A percentile compares a stretch with the other conserved stretches of the same genome.
phyloP scores from a whole-genome alignment of 1,284 basidiomycete species.

The Leccinum colubrinum region DNA sequence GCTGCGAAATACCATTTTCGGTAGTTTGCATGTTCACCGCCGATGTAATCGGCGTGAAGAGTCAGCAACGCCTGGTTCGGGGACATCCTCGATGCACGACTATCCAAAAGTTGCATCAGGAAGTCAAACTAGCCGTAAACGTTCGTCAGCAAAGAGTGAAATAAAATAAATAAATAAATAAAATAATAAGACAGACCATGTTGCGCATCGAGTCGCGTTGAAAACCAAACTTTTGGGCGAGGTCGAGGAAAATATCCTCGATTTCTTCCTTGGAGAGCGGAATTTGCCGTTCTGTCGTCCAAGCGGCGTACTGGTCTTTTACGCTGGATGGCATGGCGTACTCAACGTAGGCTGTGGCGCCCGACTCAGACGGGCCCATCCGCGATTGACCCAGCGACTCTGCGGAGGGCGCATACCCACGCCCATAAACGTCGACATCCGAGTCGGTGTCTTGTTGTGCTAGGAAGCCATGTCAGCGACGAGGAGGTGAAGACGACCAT shows the following conservation, averaged over 20 bases:
- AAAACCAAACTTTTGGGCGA: conserved; percentile 99
- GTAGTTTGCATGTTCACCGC: conserved; percentile 95
- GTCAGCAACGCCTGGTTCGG: conserved; percentile 94
- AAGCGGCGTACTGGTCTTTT: conserved; percentile 88
- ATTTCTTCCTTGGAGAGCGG: conserved; percentile 99
- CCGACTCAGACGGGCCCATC: conserved; percentile 59
- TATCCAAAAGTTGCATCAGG: conserved; percentile 97
- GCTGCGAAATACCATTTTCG: conserved; percentile 99
- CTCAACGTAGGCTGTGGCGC: conserved; percentile 58
- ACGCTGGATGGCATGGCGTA: conserved; percentile 45
- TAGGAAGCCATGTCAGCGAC: conserved; percentile 27
- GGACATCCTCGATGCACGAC: conserved; percentile 95
- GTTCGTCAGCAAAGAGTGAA: conserved; percentile 11
- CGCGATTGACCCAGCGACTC: conserved; percentile 66
- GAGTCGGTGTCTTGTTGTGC: conserved; percentile 74
- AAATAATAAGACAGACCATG: conserved; percentile 56
- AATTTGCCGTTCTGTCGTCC: conserved; percentile 90
- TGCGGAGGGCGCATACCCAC: conserved; percentile 65
- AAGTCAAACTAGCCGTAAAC: conserved; percentile 78
- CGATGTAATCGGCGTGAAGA: conserved; percentile 98
- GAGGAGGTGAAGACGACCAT: background rate
- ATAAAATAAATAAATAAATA: background rate
- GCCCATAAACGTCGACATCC: conserved; percentile 69
- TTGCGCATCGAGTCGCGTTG: conserved; percentile 91
- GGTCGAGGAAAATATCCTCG: conserved; percentile 96